These are phyloP conservation scores for Erigeron canadensis DNA, from an alignment of 129 eudicot genomes.

Conservation along the genomic window DNA sequence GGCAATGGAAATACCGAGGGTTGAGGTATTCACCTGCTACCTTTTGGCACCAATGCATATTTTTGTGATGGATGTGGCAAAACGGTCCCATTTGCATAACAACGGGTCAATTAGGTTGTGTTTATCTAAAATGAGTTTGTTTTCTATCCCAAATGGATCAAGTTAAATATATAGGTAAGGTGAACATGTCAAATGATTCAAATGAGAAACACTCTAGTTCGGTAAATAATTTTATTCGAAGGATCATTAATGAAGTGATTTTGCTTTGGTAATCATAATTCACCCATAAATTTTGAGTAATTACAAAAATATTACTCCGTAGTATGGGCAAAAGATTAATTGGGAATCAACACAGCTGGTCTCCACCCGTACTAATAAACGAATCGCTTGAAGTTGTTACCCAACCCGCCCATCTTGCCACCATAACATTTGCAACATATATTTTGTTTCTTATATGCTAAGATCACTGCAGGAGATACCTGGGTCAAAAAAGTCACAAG, in stretches of 20 bases:
- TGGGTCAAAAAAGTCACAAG: constrained; percentile 41
- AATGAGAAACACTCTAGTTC: background rate
- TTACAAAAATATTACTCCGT: background rate
- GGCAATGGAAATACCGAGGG: constrained; percentile 64
- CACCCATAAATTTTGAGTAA: background rate
- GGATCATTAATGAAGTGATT: background rate
- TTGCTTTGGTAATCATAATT: constrained; percentile 1
- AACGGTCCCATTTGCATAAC: background rate
- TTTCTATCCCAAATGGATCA: constrained; percentile 7
- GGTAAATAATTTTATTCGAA: background rate
- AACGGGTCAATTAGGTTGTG: background rate
- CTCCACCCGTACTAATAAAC: background rate
- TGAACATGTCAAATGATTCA: background rate
- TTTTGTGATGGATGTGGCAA: background rate
- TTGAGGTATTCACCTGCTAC: constrained; percentile 54
- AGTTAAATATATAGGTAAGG: background rate
- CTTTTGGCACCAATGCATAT: background rate
- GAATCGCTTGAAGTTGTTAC: background rate
- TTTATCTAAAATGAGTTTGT: background rate
- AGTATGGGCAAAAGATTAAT: background rate
- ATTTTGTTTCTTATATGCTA: constrained; percentile 1
- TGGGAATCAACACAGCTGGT: background rate
- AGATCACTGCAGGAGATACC: constrained; percentile 52
- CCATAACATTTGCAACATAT: background rate
- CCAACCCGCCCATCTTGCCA: constrained; percentile 7